phyloP scores from a whole-genome alignment of 1,284 basidiomycete genomes.

The Schizophyllum amplum region DNA sequence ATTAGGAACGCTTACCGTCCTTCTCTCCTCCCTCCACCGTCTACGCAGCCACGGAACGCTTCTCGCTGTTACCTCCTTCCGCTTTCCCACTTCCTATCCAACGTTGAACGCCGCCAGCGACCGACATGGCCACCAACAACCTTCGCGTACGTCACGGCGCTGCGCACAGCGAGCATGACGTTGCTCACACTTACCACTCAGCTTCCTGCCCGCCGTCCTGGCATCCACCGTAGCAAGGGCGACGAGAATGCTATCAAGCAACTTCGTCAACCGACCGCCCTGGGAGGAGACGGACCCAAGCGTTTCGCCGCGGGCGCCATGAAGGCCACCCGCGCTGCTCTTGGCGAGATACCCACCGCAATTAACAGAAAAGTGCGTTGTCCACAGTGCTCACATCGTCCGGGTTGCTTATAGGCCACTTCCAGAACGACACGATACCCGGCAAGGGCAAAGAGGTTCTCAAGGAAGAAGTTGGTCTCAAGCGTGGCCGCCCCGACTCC shows the following conservation, averaged over 20 bases:
- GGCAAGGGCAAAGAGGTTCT: constrained; percentile 40
- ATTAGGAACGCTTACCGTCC: neutral
- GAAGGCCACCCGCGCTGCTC: constrained; percentile 49
- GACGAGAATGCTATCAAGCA: constrained; percentile 72
- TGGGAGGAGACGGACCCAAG: constrained; percentile 32
- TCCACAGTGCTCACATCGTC: constrained; percentile 5
- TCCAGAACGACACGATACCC: constrained; percentile 27
- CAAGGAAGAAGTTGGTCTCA: constrained; percentile 45
- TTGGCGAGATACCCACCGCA: constrained; percentile 65
- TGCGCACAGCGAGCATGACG: constrained; percentile 18
- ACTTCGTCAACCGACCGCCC: constrained; percentile 48
- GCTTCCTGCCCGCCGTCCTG: constrained; percentile 30
- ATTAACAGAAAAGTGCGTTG: constrained; percentile 65
- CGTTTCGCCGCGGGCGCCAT: constrained; percentile 39
- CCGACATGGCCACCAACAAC: constrained; percentile 46
- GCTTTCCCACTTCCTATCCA: neutral
- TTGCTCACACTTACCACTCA: constrained; percentile 3
- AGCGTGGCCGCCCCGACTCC: constrained; percentile 58
- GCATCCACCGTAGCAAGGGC: constrained; percentile 49
- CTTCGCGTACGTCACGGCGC: constrained; percentile 36
- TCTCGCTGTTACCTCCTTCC: neutral
- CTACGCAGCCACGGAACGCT: neutral
- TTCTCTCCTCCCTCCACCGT: neutral
- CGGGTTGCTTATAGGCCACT: constrained; percentile 9
- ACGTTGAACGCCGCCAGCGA: neutral